Conservation (phyloP, 2,329 filamentous ascomycete genomes). For the Neofusicoccum laricinum region DNA sequence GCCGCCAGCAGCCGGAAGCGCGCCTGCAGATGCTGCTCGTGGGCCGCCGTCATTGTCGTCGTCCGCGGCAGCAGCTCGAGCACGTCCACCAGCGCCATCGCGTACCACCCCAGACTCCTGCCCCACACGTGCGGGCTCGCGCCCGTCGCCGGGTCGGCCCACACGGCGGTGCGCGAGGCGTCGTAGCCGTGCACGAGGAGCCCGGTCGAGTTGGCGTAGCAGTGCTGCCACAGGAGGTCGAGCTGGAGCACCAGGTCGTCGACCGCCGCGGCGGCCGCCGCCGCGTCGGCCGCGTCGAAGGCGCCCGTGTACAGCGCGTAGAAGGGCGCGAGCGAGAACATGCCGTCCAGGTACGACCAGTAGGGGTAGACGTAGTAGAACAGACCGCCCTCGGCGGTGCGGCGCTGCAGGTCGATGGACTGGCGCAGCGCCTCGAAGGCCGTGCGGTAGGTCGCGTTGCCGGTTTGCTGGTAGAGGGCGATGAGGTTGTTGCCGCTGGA, state of each 20-base stretch:
- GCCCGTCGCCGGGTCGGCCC: conserved; percentile 35
- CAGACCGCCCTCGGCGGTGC: conserved; percentile 52
- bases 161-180: conserved; percentile 31
- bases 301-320: conserved; percentile 38
- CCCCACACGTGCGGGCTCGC: conserved; percentile 36
- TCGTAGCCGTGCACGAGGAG: conserved; percentile 36
- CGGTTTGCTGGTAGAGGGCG: conserved; percentile 45
- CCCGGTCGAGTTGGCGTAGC: conserved; percentile 30
- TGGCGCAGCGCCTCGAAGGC: conserved; percentile 48
- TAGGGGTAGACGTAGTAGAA: conserved; percentile 42
- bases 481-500: conserved; percentile 54
- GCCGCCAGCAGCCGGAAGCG: conserved; percentile 30
- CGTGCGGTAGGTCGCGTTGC: conserved; percentile 47
- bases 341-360: conserved; percentile 52
- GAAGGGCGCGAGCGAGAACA: conserved; percentile 40
- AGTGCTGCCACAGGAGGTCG: conserved; percentile 35
- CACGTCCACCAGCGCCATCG: conserved; percentile 45
- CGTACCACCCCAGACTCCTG: conserved; percentile 38
- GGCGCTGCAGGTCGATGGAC: conserved; percentile 49
- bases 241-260: conserved; percentile 40
- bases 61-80: conserved; percentile 45
- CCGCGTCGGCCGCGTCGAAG: conserved; percentile 36
- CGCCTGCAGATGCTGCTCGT: conserved; percentile 19
- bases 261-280: conserved; percentile 40
- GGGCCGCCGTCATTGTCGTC: conserved; percentile 26